Base-by-base conservation (phyloP, 2,329 filamentous ascomycete genomes). In the Cordyceps cicadae region DNA sequence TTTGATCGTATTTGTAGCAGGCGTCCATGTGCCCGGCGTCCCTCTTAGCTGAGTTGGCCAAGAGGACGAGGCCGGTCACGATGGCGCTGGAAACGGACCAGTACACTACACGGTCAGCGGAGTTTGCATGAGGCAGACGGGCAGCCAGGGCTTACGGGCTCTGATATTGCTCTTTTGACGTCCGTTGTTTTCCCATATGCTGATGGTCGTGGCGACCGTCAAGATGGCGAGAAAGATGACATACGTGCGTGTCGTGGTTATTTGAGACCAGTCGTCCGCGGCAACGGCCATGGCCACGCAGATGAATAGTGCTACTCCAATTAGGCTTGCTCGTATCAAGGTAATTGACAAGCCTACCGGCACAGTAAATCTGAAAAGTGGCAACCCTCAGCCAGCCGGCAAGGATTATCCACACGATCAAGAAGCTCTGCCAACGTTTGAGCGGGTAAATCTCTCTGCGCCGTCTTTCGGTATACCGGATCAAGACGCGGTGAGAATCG, bases 41-140 rank as follows among this genome's bases (percentile, higher is more conserved):
- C 8, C 75, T 76, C 52, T 81, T 78, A 41, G 81, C 76, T 3
- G 66, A 68, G 32, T 72, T 78, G 1, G 73, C 70, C 0, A 79
- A 70, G 1, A 79, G 68, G 7, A 76, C 71, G 59, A 78, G 71
- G 66, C 77, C 74, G 60, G 78, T 74, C n/a, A 78, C 66, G 17
- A 78, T 62, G 0, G 79, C 74, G 1, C 71, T 75, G 0, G 74
- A 63, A 7, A 79, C 64, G 0, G 74, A 77, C 75, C 74, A 78
- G 62, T 72, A 74, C 37, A 77, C 71, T 72, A 4, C n/a, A 19
- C 63, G 17, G 51, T 48, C n/a, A 45, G 48, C 7, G n/a, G 19
- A 4, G 3, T 19, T 29, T 9, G 26, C n/a, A 43, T 7, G 9
- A 51, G 6, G 21, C 8, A 8, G 14, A 46, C 19, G 17, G 15